Percentiles rank a stretch among this genome's conserved stretches.
phyloP scores from a whole-genome alignment of 345 rosid species.

The Chamaenerion angustifolium region DNA sequence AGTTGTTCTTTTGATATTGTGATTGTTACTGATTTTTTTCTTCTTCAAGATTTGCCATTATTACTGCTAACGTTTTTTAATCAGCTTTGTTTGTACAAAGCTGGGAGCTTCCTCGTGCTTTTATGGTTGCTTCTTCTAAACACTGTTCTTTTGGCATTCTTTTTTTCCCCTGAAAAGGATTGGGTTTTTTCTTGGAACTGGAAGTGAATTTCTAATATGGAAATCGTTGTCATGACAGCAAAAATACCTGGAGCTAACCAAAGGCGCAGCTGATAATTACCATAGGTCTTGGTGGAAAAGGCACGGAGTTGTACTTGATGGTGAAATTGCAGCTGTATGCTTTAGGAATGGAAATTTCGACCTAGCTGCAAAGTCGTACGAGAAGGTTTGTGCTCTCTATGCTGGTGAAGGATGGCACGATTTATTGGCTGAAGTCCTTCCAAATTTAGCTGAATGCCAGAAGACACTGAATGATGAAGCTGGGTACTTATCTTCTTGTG shows the following conservation, averaged over 20 bases:
- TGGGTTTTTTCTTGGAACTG: too few relatives aligned
- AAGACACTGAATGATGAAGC: conserved; percentile 86
- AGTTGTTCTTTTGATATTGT: neutral
- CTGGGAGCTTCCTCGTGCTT: neutral
- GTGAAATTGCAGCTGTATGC: conserved; percentile 93
- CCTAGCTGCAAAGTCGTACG: conserved; percentile 91
- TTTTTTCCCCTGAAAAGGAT: neutral
- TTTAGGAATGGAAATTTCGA: conserved; percentile 80
- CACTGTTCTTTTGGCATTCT: neutral
- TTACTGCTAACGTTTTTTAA: neutral
- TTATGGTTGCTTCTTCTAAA: neutral
- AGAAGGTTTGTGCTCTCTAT: conserved; percentile 93
- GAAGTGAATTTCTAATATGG: neutral
- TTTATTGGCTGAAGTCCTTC: conserved; percentile 84
- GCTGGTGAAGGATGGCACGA: conserved; percentile 99
- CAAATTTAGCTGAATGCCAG: conserved; percentile 92
- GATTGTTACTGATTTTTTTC: neutral
- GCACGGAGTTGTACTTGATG: conserved; percentile 96
- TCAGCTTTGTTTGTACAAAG: neutral
- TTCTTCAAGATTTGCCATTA: neutral
- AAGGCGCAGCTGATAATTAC: conserved; percentile 95
- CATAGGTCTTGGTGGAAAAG: conserved; percentile 99
- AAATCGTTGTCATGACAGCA: conserved; percentile 39
- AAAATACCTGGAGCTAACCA: conserved; percentile 75
- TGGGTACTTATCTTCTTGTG: conserved; percentile 88